Evolutionary conservation across 306 rosid species (phyloP), one percentile per base, ranked within the genome.

Genomic region (Prunus padus): DNA sequence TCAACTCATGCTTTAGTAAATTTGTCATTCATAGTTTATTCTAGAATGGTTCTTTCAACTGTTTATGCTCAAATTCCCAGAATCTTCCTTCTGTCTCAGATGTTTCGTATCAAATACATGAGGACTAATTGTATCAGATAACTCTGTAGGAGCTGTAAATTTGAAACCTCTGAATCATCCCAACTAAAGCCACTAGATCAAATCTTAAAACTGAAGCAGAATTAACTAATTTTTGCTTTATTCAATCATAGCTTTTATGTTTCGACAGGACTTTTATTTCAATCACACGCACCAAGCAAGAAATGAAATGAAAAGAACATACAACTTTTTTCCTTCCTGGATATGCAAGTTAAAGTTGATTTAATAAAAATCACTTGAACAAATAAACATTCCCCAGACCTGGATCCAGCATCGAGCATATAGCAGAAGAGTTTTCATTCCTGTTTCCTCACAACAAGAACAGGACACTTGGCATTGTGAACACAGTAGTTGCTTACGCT

Each of bases 401-500:
- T 1, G 57, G 44, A 59, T 10, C 3, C 11, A 47, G 30, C 11
- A 16, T 59, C 26, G 1, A 73, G 59, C 77, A 33, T 55, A 50
- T 30, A 69, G 15, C n/a, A 13, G 13, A n/a, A 19, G 4, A 60
- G 9, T 26, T 5, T 26, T 74, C 64, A 74, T 1, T 8, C 33
- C 4, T 37, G 51, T 71, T 81, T 70, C 84, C 69, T 84, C 45
- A 80, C 87, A 40, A 80, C 87, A 76, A 84, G 82, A 76, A 80
- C 84, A 33, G 84, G 69, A 46, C 84, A 80, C 55, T 64, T 40
- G n/a, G 79, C 87, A 69, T 84, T 44, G 12, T 84, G 82, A 52
- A 84, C 71, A 19, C 84, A 84, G 80, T 67, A 84, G 55, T 76
- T 80, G 84, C 87, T 84, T 26, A 84, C 79, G 52, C 82, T 80